phyloP scores from a whole-genome alignment of 176 grass and related monocot species.

The Triticum dicoccoides region DNA sequence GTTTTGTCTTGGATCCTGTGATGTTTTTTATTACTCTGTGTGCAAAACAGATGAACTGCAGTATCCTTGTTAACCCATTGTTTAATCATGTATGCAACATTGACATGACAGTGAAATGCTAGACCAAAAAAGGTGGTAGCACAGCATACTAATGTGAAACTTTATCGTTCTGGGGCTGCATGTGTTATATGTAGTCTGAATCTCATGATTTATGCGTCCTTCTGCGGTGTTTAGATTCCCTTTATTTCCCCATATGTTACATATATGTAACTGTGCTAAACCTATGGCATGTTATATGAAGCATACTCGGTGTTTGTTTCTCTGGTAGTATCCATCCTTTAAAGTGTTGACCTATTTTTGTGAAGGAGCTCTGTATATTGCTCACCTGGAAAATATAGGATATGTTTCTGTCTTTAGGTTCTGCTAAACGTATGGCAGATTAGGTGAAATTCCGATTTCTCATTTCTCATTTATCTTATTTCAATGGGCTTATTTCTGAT shows the following conservation, averaged over 20 bases:
- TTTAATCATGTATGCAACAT: conserved; percentile 4
- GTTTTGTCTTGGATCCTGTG: not conserved
- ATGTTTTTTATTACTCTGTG: not conserved
- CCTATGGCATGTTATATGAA: not conserved
- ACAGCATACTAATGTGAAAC: not conserved
- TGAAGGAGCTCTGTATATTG: conserved; percentile 7
- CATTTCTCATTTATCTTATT: not conserved
- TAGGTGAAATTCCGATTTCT: not conserved
- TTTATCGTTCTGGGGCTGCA: conserved; percentile 10
- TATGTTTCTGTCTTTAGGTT: not conserved
- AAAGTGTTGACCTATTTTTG: not conserved
- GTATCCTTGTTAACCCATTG: not conserved
- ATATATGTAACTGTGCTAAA: not conserved
- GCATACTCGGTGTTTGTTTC: not conserved
- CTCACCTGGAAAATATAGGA: not conserved
- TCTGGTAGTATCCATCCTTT: not conserved
- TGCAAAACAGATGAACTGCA: conserved; percentile 13
- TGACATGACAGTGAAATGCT: conserved; percentile 5
- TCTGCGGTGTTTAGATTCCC: not conserved
- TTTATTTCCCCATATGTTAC: conserved; percentile 7
- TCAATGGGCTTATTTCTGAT: conserved; percentile 8
- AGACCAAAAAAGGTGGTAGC: not conserved
- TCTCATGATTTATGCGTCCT: conserved; percentile 14
- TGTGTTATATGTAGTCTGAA: not conserved
- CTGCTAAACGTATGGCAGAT: not conserved